Evolutionary conservation across 1,284 basidiomycete species (phyloP).

Genomic region (Naganishia liquefaciens): DNA sequence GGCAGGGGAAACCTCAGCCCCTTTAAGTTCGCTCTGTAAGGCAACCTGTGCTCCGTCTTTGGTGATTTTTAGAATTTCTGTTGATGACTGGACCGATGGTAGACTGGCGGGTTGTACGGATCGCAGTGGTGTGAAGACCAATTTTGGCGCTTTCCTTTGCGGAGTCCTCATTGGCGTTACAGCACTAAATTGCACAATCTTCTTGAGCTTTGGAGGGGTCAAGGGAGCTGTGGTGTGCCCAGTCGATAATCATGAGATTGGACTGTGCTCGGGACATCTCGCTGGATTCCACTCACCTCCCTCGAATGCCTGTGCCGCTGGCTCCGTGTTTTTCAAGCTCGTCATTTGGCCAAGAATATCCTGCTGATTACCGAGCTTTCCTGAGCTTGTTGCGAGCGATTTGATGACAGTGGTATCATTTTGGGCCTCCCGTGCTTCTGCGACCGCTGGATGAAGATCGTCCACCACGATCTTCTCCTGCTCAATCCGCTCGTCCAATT

Average conservation of each 20-base stretch:
- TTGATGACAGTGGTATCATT: background rate
- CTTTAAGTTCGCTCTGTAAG: background rate
- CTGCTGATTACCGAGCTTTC: no score
- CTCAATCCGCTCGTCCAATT: slow-evolving; percentile 12
- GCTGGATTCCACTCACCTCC: no score
- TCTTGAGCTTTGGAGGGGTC: slow-evolving; percentile 4
- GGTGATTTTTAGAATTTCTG: no score
- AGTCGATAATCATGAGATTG: no score
- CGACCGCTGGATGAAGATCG: no score
- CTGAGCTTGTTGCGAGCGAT: no score
- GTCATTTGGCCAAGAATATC: no score
- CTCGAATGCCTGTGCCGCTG: no score
- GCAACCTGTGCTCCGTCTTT: background rate
- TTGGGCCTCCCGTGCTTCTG: no score
- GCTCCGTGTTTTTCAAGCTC: no score
- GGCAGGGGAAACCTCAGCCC: background rate
- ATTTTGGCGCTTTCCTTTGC: slow-evolving; percentile 14
- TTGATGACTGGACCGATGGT: background rate
- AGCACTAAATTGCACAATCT: slow-evolving; percentile 4
- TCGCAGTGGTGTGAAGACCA: slow-evolving; percentile 13
- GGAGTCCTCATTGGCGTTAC: slow-evolving; percentile 14
- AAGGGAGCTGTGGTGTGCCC: background rate
- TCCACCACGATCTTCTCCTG: background rate
- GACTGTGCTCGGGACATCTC: no score
- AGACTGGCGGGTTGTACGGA: background rate